Evolutionary conservation across 2,329 filamentous ascomycete genomes (phyloP).

Genomic region (Huntiella abstrusa): DNA sequence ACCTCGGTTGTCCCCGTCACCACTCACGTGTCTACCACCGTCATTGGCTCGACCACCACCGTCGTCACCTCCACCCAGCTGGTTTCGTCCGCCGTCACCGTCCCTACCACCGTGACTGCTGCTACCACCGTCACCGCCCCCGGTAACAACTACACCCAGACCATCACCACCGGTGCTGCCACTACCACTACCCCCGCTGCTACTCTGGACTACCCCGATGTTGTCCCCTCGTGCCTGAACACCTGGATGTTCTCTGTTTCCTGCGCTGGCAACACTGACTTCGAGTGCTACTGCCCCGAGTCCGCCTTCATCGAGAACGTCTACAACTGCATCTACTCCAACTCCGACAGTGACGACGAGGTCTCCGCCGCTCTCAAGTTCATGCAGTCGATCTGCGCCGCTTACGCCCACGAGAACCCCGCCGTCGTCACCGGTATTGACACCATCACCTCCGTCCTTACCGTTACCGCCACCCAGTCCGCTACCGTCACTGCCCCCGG

Average conservation of each 20-base stretch:
- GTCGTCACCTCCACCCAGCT: conserved; percentile 29
- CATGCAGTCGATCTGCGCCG: conserved; percentile 81
- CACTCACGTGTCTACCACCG: conserved; percentile 30
- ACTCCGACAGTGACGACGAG: conserved; percentile 47
- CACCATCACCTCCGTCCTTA: conserved; percentile 40
- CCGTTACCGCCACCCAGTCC: conserved; percentile 30
- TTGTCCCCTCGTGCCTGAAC: conserved; percentile 79
- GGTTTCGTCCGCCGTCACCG: conserved; percentile 31
- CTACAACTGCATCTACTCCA: conserved; percentile 62
- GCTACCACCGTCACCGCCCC: conserved; percentile 21
- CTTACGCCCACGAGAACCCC: conserved; percentile 58
- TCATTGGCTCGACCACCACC: conserved; percentile 25
- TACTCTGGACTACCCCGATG: conserved; percentile 41
- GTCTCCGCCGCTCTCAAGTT: conserved; percentile 56
- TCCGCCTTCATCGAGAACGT: conserved; percentile 57
- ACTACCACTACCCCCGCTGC: conserved; percentile 14
- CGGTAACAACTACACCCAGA: conserved; percentile 9
- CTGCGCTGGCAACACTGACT: conserved; percentile 72
- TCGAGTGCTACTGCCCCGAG: conserved; percentile 72
- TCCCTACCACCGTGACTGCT: conserved; percentile 36
- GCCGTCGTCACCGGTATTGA: conserved; percentile 62
- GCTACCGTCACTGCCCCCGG: conserved; percentile 26
- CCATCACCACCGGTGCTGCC: conserved; percentile 1
- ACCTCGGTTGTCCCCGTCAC: conserved; percentile 31
- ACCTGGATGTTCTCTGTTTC: conserved; percentile 60